A percentile compares a stretch with the other conserved stretches of the same genome.
phyloP scores from a whole-genome alignment of 1,284 basidiomycete genomes.

The Termitomyces sp. region DNA sequence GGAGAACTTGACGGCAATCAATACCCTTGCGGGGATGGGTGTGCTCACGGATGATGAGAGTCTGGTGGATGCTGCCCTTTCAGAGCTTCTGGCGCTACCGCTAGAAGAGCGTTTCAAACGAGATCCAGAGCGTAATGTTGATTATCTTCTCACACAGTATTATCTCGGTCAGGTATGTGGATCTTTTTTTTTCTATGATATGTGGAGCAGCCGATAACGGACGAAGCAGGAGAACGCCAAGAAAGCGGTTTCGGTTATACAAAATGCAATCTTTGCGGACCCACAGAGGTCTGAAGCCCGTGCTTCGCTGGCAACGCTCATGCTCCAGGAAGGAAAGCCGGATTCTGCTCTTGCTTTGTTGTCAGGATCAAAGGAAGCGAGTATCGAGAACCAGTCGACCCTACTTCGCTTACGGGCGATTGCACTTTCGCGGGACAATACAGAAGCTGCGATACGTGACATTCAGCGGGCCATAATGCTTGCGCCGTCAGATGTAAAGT shows the following conservation, averaged over 20 bases:
- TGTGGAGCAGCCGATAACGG: not conserved
- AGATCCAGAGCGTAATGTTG: constrained; percentile 63
- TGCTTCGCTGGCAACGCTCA: constrained; percentile 48
- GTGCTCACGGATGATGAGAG: constrained; percentile 74
- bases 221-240: constrained; percentile 40
- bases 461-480: constrained; percentile 69
- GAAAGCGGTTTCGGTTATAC: constrained; percentile 49
- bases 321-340: constrained; percentile 44
- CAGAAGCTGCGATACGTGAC: constrained; percentile 33
- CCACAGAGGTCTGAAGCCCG: constrained; percentile 48
- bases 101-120: constrained; percentile 55
- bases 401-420: constrained; percentile 34
- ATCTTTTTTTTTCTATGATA: not conserved
- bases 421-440: constrained; percentile 21
- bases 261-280: constrained; percentile 53
- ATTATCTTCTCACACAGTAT: constrained; percentile 64
- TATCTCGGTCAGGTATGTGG: constrained; percentile 57
- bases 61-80: constrained; percentile 82
- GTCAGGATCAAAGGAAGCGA: constrained; percentile 23
- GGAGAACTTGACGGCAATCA: constrained; percentile 75
- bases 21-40: constrained; percentile 82
- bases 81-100: constrained; percentile 71
- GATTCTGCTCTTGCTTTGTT: constrained; percentile 43
- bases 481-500: constrained; percentile 52
- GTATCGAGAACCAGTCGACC: constrained; percentile 21